Evolutionary conservation across 2,329 filamentous ascomycete genomes (phyloP).

Genomic region (Fusarium hostae): DNA sequence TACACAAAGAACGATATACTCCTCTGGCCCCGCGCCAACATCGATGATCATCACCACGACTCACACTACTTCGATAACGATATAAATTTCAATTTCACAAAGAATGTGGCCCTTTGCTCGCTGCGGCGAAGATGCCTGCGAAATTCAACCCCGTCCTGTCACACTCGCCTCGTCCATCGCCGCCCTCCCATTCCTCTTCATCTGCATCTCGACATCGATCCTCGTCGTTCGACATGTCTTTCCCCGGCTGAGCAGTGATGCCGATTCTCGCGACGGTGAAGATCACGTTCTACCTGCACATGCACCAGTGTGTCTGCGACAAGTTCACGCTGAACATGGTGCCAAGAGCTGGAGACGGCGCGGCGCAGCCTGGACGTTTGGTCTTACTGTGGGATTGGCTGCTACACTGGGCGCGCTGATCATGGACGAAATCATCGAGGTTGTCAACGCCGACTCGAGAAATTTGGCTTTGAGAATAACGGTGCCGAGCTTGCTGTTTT

Average conservation of each 20-base stretch:
- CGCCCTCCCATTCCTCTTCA: constrained; percentile 76
- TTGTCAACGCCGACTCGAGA: constrained; percentile 74
- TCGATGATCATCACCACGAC: constrained; percentile 4
- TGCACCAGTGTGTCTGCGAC: constrained; percentile 68
- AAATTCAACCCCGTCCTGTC: constrained; percentile 55
- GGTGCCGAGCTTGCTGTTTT: constrained; percentile 75
- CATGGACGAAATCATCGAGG: constrained; percentile 83
- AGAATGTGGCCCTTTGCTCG: constrained; percentile 57
- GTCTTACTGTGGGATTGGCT: constrained; percentile 79
- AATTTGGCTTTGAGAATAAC: constrained; percentile 75
- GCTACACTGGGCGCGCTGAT: constrained; percentile 83
- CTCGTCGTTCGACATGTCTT: constrained; percentile 76
- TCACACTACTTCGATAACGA: not conserved
- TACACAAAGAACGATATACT: constrained; percentile 3
- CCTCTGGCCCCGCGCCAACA: constrained; percentile 12
- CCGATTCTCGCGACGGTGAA: constrained; percentile 63
- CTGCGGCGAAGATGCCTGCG: constrained; percentile 68
- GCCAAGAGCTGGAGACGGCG: constrained; percentile 62
- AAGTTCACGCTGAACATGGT: constrained; percentile 68
- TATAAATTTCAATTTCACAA: not conserved
- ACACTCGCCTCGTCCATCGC: constrained; percentile 63
- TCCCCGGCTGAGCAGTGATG: constrained; percentile 72
- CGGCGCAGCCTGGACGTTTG: constrained; percentile 74
- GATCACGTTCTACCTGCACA: constrained; percentile 71
- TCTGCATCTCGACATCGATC: constrained; percentile 72